Evolutionary conservation across 202 grass and related monocot genomes (phyloP), one percentile per base, ranked within the genome.

Genomic region (Panicum hallii): DNA sequence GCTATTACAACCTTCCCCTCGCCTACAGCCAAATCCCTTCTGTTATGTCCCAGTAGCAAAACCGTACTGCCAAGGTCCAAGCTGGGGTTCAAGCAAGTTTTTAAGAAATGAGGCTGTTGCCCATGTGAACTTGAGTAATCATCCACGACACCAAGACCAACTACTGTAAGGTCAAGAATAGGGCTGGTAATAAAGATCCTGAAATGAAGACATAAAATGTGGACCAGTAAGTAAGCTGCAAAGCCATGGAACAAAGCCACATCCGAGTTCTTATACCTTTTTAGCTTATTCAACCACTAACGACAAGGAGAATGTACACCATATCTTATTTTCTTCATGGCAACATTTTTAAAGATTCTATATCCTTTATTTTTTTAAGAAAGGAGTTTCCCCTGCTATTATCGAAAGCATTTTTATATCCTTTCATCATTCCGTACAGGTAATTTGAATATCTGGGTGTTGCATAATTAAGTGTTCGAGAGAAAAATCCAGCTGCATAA

Each of bases 171-270:
- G 88, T 98, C 95, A 66, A 98, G 87, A 86, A 98, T 93, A 63
- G 92, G 87, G 81, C 89, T 98, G 36, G 90, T 95, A 64, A 98
- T 91, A 63, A 98, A 98, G 73, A 98, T 95, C 81, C 95, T 95
- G 93, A 48, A 92, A 80, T 70, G 20, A 73, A 79, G 40, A 91
- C 86, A 80, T 23, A 77, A 83, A 48, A 55, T 42, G 36, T 23
- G 23, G 11, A 66, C 6, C 42, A 49, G 63, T 84, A 67, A 84
- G 64, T 81, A 69, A 3, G 56, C 50, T 74, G 68, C 54, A 65
- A 84, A 80, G 8, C 46, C 49, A 62, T 87, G 84, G 11, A 74
- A 83, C 16, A 83, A 74, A 87, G 49, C 12, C 32, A 23, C 68
- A 79, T 23, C 65, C 20, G 3, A 53, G 61, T 11, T 60, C 12